Percentiles rank a stretch among this genome's conserved stretches.
phyloP scores from a whole-genome alignment of 768 basidiomycete species.

The Mycena belliarum region DNA sequence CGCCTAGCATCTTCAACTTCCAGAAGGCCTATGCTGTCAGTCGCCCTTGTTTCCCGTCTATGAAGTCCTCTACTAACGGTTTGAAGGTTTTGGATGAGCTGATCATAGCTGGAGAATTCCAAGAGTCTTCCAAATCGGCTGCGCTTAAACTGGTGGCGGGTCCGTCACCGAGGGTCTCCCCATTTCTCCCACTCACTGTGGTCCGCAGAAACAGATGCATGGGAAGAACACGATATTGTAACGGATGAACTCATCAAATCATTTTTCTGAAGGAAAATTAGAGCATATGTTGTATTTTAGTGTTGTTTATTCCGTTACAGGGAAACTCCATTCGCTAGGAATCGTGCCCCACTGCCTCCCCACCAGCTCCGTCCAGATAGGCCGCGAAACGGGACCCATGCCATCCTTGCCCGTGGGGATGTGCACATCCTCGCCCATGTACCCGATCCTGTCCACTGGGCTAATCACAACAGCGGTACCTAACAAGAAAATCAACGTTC shows the following conservation, averaged over 20 bases:
- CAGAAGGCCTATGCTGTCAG: conserved; percentile 89
- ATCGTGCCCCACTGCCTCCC: conserved; percentile 81
- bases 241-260: conserved; percentile 20
- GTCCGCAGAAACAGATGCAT: conserved; percentile 17
- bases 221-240: conserved; percentile 25
- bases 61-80: not conserved
- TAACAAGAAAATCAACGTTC: conserved; percentile 25
- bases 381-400: conserved; percentile 77
- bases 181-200: not conserved
- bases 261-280: conserved; percentile 7
- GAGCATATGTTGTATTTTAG: not conserved
- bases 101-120: conserved; percentile 90
- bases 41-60: conserved; percentile 14
- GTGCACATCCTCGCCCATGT: conserved; percentile 59
- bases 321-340: conserved; percentile 78
- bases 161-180: not conserved
- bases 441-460: conserved; percentile 73
- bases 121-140: conserved; percentile 83
- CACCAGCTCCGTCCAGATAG: conserved; percentile 70
- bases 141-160: conserved; percentile 38
- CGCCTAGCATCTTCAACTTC: conserved; percentile 89
- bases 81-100: conserved; percentile 88
- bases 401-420: conserved; percentile 71
- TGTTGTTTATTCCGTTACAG: conserved; percentile 34
- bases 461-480: conserved; percentile 82